Conservation (phyloP, 2,329 filamentous ascomycete species). For the Nigrospora osmanthi region DNA sequence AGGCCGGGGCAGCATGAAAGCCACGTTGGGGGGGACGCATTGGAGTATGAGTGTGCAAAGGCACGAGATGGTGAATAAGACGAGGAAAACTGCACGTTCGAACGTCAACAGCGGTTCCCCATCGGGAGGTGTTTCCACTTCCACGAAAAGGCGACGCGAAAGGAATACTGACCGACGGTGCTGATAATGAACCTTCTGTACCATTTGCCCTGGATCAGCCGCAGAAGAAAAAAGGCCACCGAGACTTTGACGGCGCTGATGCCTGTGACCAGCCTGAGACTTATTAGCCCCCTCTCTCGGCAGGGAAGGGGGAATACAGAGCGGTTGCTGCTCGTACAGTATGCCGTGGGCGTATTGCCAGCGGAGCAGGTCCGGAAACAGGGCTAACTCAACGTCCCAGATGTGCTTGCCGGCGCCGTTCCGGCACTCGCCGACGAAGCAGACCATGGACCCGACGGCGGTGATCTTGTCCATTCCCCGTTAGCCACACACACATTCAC, state of each 20-base stretch:
- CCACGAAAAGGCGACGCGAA: too few species aligned
- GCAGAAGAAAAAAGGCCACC: slow-evolving; percentile 4
- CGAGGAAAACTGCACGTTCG: slow-evolving; percentile 1
- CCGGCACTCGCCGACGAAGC: slow-evolving; percentile 3
- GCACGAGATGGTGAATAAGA: slow-evolving; percentile 4
- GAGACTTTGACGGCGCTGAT: slow-evolving; percentile 7
- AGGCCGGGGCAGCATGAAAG: background rate
- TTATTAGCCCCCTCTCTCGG: too few species aligned
- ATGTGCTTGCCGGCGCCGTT: slow-evolving; percentile 3
- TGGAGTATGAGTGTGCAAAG: slow-evolving; percentile 2
- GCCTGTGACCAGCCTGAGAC: background rate
- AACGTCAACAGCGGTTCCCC: background rate
- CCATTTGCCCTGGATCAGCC: slow-evolving; percentile 4
- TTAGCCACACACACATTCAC: background rate
- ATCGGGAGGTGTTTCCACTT: too few species aligned
- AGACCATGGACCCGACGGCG: slow-evolving; percentile 5
- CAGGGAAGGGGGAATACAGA: too few species aligned
- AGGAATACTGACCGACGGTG: slow-evolving; percentile 2
- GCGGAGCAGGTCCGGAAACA: slow-evolving; percentile 1
- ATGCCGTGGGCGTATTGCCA: slow-evolving; percentile 5
- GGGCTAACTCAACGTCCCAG: background rate
- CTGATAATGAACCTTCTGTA: slow-evolving; percentile 4
- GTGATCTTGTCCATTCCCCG: background rate
- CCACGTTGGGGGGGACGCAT: slow-evolving; percentile 1
- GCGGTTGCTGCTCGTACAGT: background rate